Evolutionary conservation across 257 asterid species (phyloP).

Genomic region (Primulina tabacum): DNA sequence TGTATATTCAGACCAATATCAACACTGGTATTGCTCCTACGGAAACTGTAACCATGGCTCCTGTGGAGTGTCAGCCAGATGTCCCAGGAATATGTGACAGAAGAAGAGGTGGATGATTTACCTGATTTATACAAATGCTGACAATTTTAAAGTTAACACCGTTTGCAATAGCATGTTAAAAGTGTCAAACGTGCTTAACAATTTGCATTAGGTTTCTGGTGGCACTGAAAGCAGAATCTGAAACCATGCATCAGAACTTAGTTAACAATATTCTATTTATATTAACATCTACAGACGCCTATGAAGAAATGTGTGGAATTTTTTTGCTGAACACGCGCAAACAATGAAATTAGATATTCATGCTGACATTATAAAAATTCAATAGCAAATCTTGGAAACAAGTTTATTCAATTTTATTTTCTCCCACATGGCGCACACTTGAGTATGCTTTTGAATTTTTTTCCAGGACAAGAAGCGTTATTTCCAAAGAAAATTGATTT

Average conservation of each 20-base stretch:
- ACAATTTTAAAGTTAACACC: neutral
- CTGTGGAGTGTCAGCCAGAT: slow-evolving; percentile 49
- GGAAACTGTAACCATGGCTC: slow-evolving; percentile 32
- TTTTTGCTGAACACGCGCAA: neutral
- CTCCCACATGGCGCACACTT: slow-evolving; percentile 1
- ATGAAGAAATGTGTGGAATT: slow-evolving; percentile 8
- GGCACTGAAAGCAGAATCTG: slow-evolving; percentile 8
- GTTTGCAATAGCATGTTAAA: slow-evolving; percentile 18
- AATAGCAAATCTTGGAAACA: neutral
- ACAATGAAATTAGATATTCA: neutral
- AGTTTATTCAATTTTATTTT: neutral
- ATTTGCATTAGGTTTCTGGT: slow-evolving; percentile 1
- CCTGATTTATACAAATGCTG: slow-evolving; percentile 5
- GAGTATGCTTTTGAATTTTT: slow-evolving; percentile 14
- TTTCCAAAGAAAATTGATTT: slow-evolving; percentile 58
- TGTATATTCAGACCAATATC: slow-evolving; percentile 43
- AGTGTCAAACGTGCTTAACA: neutral
- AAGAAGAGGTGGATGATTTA: slow-evolving; percentile 53
- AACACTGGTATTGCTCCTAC: slow-evolving; percentile 40
- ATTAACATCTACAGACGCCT: neutral
- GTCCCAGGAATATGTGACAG: slow-evolving; percentile 53
- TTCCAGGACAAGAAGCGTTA: slow-evolving; percentile 50
- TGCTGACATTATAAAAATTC: neutral
- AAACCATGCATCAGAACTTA: neutral
- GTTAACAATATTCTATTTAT: neutral